Base-by-base conservation (phyloP, 2,329 filamentous ascomycete species). In the Cladosporium colombiae region DNA sequence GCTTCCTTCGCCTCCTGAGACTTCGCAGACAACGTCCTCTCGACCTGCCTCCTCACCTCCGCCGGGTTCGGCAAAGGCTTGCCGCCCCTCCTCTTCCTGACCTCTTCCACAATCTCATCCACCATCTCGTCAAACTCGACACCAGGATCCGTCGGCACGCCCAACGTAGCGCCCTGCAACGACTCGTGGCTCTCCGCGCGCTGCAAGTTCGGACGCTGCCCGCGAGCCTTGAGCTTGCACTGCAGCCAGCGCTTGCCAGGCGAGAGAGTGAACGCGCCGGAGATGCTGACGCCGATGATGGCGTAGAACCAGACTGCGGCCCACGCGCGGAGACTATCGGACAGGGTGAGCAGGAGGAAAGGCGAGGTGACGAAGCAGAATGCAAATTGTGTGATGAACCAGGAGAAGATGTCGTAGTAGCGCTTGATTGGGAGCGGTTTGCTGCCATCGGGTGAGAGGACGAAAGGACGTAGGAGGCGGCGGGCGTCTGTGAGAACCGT, bases 401-500 rank as follows among this genome's bases (percentile, higher is more conserved):
- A 91, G 66, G 90, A 91, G 68, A 87, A 82, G 58, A 92, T 74
- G 74, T 99, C 95, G 80, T 99, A 99, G 80, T 92, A 94, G 68
- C 84, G 87, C 79, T 99, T 99, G 73, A 83, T 83, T 0, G 88
- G 81, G 0, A 88, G 88, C 1, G 91, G 87, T 62, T 84, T 84
- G 68, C 84, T 87, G 40, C 91, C 91, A 69, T 91, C 86, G 1
- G 92, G 86, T 62, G 93, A 88, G 57, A 98, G 82, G 83, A 99
- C 97, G 81, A 99, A 94, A 25, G 95, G 95, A 1, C 95, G 92
- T 66, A 98, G 80, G 74, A 94, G 86, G 63, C 95, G 92, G 62
- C 95, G 93, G 78, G 90, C 92, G 76, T 97, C 93, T 97, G 67
- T 35, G 10, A 21, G n/a, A 14, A 0, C 14, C 25, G 61, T 63